Base-by-base conservation (phyloP, 306 rosid genomes). In the Spatholobus suberectus region DNA sequence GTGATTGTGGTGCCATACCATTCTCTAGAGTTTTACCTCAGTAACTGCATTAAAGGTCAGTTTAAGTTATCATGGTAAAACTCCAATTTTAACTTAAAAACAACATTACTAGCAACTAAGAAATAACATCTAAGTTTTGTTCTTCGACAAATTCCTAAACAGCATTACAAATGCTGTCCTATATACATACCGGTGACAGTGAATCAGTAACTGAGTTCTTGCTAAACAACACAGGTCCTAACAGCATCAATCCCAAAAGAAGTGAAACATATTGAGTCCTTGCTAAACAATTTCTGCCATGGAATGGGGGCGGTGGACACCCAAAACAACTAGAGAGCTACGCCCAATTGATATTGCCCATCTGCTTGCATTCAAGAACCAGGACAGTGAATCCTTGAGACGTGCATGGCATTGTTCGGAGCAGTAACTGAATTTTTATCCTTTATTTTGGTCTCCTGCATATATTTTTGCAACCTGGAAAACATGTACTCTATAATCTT, bases 191-290 rank as follows among this genome's bases (percentile, higher is more conserved):
- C 5, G 11, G 37, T 55, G n/a, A n/a, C n/a, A n/a, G n/a, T n/a
- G n/a, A n/a, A n/a, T n/a, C n/a, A n/a, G n/a, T n/a, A n/a, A 76
- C 76, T 86, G 21, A 51, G 35, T 52, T 62, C 0, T 29, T 63
- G 23, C 6, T 8, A 63, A 63, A 62, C n/a, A 58, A 63, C 81
- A 62, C 91, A 95, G 92, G 94, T 90, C 35, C 91, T 89, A 32
- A 90, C 97, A 2, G 97, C 87, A 15, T 92, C 98, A 29, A 82
- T 92, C 63, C 96, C 97, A 20, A 96, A 96, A 88, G 99, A 94
- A 88, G 90, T 92, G 47, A 91, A 90, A 78, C 97, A 93, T 73
- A 90, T 96, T 5, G 92, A 96, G 79, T 86, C 96, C 71, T 83
- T 96, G 88, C 85, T 96, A 43, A 96, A 93, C 90, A 88, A 90